These are phyloP conservation scores for Ustilago xerochloae DNA, from an alignment of 1,284 basidiomycete species.

Conservation along the genomic window DNA sequence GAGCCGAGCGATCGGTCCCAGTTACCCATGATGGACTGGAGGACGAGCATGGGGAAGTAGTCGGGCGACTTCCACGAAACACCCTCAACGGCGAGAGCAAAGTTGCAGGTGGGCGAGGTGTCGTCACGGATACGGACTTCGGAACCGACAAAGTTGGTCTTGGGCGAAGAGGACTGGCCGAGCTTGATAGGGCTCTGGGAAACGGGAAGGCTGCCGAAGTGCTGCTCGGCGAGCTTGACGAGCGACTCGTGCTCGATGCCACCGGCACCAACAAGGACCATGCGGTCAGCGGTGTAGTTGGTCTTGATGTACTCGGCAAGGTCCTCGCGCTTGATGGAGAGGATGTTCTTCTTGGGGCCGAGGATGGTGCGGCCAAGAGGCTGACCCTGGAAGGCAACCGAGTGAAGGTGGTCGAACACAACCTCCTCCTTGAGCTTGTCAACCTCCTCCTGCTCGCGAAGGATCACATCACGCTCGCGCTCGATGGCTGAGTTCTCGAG, in stretches of 20 bases:
- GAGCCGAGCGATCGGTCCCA: conserved; percentile 98
- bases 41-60: conserved; percentile 99
- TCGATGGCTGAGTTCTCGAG: conserved; percentile 89
- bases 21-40: conserved; percentile 98
- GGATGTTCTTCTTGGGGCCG: conserved; percentile 94
- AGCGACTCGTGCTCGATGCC: conserved; percentile 92
- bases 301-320: conserved; percentile 92
- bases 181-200: conserved; percentile 89
- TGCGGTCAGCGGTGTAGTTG: conserved; percentile 98
- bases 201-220: conserved; percentile 89
- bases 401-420: conserved; percentile 97
- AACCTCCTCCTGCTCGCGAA: conserved; percentile 98
- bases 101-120: conserved; percentile 84
- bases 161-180: conserved; percentile 72
- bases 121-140: conserved; percentile 97
- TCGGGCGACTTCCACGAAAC: conserved; percentile 97
- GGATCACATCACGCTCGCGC: conserved; percentile 94
- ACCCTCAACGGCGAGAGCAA: conserved; percentile 97
- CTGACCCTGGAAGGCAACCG: conserved; percentile 95
- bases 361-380: conserved; percentile 96
- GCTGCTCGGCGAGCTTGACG: conserved; percentile 92
- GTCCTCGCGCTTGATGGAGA: conserved; percentile 93
- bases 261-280: conserved; percentile 97
- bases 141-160: conserved; percentile 87
- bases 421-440: conserved; percentile 99